Base-by-base conservation (phyloP, 1,139 yeast genomes). In the Kodamaea arcana region DNA sequence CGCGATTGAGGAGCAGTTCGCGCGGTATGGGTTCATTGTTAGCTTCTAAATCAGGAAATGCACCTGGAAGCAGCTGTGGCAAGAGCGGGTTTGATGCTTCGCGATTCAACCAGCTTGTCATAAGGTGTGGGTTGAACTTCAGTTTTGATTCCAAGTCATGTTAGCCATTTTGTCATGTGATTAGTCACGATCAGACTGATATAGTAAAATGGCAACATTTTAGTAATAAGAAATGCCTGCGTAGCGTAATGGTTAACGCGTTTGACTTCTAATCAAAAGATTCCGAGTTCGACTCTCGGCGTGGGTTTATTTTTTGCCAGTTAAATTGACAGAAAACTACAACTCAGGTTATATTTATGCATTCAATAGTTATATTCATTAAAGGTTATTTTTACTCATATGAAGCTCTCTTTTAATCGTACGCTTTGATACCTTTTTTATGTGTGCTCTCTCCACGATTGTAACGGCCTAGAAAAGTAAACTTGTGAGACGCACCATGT, bases 251-350 rank as follows among this genome's bases (percentile, higher is more conserved):
- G 68, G 69, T 62, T 62, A 62, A 61, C 67, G 67, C 67, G 62
- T 61, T 61, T 62, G 67, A 61, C 68, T 62, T 62, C 68, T 61
- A 61, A 62, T 62, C 69, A 61, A 62, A 62, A 60, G 68, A 62
- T 62, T 61, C 60, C 66, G 68, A 63, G 69, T 62, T 62, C 67
- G 67, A 62, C 64, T 62, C 67, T 63, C 67, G 67, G 60, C 67
- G 59, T 60, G 66, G 67, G 67, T 62, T 62, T 40, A 27, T 16
- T 22, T 32, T 34, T 37, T 30, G n/a, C n/a, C n/a, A n/a, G n/a
- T n/a, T n/a, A n/a, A n/a, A n/a, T n/a, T n/a, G n/a, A n/a, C n/a
- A n/a, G n/a, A n/a, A n/a, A n/a, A n/a, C n/a, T n/a, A n/a, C n/a
- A n/a, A n/a, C n/a, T n/a, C n/a, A n/a, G n/a, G n/a, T n/a, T n/a